Conservation (phyloP, 768 basidiomycete genomes). For the Phylloporus rhodoxanthus region DNA sequence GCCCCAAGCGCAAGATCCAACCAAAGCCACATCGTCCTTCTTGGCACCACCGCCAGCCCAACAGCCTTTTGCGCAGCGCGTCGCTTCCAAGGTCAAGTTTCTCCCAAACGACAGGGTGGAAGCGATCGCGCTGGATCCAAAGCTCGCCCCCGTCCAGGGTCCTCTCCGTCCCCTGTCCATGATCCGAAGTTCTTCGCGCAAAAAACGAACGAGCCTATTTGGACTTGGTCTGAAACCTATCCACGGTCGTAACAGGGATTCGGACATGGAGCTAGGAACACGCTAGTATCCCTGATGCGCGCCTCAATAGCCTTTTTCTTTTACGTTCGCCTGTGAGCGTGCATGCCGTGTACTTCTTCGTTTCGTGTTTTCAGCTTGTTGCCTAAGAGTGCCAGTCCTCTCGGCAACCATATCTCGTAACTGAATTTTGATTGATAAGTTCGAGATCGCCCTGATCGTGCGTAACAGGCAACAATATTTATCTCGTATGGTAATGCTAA, state of each 20-base stretch:
- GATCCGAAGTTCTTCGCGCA: constrained; percentile 12
- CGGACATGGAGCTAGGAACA: background rate
- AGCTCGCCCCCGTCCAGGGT: constrained; percentile 30
- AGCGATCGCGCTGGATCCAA: constrained; percentile 27
- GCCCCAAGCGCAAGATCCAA: background rate
- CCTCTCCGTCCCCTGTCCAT: constrained; percentile 29
- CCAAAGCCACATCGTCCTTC: background rate
- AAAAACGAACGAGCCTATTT: constrained; percentile 16
- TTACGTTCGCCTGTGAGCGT: background rate
- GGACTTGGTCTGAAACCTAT: constrained; percentile 15
- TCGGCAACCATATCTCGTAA: background rate
- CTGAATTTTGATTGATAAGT: background rate
- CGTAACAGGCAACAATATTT: too few species aligned
- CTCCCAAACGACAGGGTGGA: constrained; percentile 23
- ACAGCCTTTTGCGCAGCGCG: constrained; percentile 7
- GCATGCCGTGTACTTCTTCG: constrained; percentile 4
- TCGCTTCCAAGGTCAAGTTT: constrained; percentile 13
- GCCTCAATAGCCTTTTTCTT: background rate
- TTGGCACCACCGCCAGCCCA: background rate
- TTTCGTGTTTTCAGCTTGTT: constrained; percentile 15
- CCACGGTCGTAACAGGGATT: background rate
- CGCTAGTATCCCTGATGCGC: constrained; percentile 1
- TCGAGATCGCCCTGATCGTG: too few species aligned
- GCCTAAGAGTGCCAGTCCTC: background rate
- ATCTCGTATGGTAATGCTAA: too few species aligned